Conservation (phyloP, 1,139 yeast genomes). For the Debaryomycetaceae sp. region DNA sequence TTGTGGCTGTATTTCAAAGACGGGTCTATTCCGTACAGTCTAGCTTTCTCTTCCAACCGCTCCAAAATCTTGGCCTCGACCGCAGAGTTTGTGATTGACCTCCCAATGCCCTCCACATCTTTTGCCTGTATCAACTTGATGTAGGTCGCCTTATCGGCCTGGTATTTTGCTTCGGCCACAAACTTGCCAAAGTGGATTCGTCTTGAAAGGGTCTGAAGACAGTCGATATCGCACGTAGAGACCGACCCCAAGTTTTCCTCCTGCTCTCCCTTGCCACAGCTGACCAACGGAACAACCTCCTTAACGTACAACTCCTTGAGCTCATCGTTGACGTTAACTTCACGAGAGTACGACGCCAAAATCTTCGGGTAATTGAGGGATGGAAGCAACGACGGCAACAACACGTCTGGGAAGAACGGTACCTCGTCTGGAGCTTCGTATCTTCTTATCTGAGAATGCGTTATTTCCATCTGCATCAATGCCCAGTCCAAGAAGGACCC, state of each 20-base stretch:
- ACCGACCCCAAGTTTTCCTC: constrained; percentile 86
- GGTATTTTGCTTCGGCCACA: constrained; percentile 93
- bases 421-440: constrained; percentile 93
- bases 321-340: constrained; percentile 69
- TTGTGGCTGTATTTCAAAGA: constrained; percentile 64
- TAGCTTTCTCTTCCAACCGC: constrained; percentile 75
- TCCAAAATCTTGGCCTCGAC: constrained; percentile 84
- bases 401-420: constrained; percentile 78
- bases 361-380: constrained; percentile 74
- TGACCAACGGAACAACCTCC: constrained; percentile 68
- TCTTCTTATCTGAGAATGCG: constrained; percentile 82
- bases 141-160: constrained; percentile 60
- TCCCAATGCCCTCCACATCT: constrained; percentile 73
- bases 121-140: constrained; percentile 58
- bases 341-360: constrained; percentile 68
- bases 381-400: constrained; percentile 72
- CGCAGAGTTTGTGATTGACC: constrained; percentile 77
- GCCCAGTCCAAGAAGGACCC: constrained; percentile 91
- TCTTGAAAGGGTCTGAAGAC: constrained; percentile 84
- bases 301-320: constrained; percentile 67
- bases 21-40: constrained; percentile 87
- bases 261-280: constrained; percentile 71
- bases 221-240: constrained; percentile 78
- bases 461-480: constrained; percentile 67
- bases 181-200: constrained; percentile 96